Conservation (phyloP, 2,329 filamentous ascomycete species). For the Phoma sp. region DNA sequence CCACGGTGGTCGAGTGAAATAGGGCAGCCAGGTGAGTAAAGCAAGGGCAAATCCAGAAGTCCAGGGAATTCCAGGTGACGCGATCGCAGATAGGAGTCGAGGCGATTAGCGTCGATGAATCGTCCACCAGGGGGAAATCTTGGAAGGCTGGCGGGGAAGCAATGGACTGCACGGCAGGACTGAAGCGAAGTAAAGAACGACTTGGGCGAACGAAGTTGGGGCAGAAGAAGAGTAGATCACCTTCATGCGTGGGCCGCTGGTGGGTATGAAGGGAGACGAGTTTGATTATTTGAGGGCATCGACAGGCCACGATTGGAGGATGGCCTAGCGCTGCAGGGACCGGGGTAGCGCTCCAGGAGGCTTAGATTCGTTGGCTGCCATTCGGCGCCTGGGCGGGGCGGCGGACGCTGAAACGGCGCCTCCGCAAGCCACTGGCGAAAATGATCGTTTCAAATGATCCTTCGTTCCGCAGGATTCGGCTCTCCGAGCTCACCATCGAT, state of each 20-base stretch:
- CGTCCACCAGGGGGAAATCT: slow-evolving; percentile 39
- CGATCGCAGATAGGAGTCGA: slow-evolving; percentile 24
- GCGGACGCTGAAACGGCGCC: slow-evolving; percentile 18
- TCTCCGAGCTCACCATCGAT: slow-evolving; percentile 19
- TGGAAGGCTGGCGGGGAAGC: slow-evolving; percentile 36
- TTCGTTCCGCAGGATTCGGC: slow-evolving; percentile 12
- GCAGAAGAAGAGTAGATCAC: slow-evolving; percentile 24
- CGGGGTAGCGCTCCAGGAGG: slow-evolving; percentile 15
- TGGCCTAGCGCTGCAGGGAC: slow-evolving; percentile 18
- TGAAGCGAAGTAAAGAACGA: slow-evolving; percentile 19
- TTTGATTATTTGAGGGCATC: slow-evolving; percentile 30
- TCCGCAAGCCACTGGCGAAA: slow-evolving; percentile 23
- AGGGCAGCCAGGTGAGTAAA: slow-evolving; percentile 37
- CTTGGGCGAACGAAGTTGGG: slow-evolving; percentile 33
- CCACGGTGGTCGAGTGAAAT: slow-evolving; percentile 27
- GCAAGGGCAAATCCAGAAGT: slow-evolving; percentile 41
- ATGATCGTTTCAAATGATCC: slow-evolving; percentile 29
- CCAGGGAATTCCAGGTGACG: slow-evolving; percentile 22
- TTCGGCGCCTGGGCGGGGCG: slow-evolving; percentile 23
- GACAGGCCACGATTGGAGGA: slow-evolving; percentile 26
- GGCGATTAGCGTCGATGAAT: slow-evolving; percentile 32
- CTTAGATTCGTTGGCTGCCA: slow-evolving; percentile 18
- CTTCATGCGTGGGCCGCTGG: slow-evolving; percentile 22
- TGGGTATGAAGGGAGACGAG: slow-evolving; percentile 30
- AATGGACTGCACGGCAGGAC: slow-evolving; percentile 24